Percentiles rank a stretch among this genome's conserved stretches.
Conservation (phyloP, 495 filamentous ascomycete genomes). For the Podospora australis region DNA sequence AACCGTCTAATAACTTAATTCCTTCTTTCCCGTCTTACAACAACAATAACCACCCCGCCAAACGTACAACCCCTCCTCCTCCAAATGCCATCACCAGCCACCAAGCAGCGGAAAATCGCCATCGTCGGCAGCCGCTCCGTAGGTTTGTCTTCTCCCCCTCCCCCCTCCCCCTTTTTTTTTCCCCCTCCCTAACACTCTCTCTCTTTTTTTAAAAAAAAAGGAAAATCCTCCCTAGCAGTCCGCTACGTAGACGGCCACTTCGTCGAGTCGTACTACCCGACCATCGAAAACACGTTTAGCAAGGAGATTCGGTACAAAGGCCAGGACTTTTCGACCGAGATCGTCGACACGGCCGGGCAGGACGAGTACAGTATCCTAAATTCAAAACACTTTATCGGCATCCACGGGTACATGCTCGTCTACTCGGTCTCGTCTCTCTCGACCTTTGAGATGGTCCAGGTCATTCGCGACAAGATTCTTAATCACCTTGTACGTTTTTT, state of each 20-base stretch:
- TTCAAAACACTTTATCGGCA: constrained; percentile 98
- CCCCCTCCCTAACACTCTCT: not conserved
- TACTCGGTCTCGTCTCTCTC: constrained; percentile 90
- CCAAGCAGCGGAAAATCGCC: constrained; percentile 96
- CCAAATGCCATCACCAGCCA: constrained; percentile 59
- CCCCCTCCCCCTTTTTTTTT: constrained; percentile 4
- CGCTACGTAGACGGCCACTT: constrained; percentile 98
- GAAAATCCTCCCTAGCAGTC: constrained; percentile 96
- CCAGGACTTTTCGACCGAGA: constrained; percentile 93
- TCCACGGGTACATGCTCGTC: constrained; percentile 97
- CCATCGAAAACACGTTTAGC: constrained; percentile 97
- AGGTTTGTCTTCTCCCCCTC: constrained; percentile 51
- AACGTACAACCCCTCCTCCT: not conserved
- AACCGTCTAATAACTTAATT: not conserved
- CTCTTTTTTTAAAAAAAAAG: constrained; percentile 36
- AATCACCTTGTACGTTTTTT: constrained; percentile 73
- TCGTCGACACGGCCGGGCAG: constrained; percentile 98
- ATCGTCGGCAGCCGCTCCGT: constrained; percentile 97
- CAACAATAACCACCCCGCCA: not conserved
- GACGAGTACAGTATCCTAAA: constrained; percentile 98
- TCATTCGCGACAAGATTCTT: constrained; percentile 94
- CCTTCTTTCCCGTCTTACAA: not conserved
- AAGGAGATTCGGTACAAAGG: constrained; percentile 86
- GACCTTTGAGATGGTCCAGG: constrained; percentile 93
- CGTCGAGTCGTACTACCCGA: constrained; percentile 97